These are phyloP conservation scores for Crepidotus variabilis DNA, from an alignment of 768 basidiomycete genomes.

Conservation along the genomic window DNA sequence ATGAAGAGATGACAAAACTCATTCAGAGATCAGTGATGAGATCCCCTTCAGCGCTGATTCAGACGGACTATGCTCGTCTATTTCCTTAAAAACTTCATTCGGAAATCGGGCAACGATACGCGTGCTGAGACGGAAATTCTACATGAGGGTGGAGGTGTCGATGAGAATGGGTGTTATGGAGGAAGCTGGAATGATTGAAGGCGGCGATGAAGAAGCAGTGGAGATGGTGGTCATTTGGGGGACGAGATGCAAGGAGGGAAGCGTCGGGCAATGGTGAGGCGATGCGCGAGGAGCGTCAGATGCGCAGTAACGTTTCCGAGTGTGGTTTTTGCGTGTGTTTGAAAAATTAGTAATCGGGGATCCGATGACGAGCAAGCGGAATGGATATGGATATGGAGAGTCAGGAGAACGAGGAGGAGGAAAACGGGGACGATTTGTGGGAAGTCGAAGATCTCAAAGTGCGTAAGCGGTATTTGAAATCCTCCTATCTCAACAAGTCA, in stretches of 20 bases:
- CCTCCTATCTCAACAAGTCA: conserved; percentile 10
- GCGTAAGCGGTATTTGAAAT: conserved; percentile 13
- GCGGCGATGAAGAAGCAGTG: conserved; percentile 13
- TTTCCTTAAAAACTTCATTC: too few species aligned
- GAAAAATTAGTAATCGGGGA: conserved; percentile 57
- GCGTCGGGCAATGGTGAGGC: conserved; percentile 30
- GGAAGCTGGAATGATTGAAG: conserved; percentile 31
- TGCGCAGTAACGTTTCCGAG: conserved; percentile 64
- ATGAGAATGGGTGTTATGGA: conserved; percentile 74
- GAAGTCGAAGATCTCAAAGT: conserved; percentile 84
- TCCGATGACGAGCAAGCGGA: conserved; percentile 26
- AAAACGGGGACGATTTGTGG: conserved; percentile 53
- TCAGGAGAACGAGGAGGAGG: conserved; percentile 46
- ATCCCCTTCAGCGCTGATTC: too few species aligned
- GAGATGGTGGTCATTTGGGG: conserved; percentile 9
- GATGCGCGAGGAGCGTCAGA: conserved; percentile 78
- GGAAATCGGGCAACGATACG: conserved; percentile 73
- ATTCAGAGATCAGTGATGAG: too few species aligned
- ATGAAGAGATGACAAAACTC: too few species aligned
- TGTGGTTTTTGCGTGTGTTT: conserved; percentile 74
- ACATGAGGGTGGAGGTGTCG: conserved; percentile 50
- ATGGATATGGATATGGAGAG: conserved; percentile 46
- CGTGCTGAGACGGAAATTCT: conserved; percentile 77
- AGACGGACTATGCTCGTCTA: too few species aligned
- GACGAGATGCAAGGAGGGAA: conserved; percentile 17